Base-by-base conservation (phyloP, 441 rosid genomes). In the Theobroma grandiflorum region DNA sequence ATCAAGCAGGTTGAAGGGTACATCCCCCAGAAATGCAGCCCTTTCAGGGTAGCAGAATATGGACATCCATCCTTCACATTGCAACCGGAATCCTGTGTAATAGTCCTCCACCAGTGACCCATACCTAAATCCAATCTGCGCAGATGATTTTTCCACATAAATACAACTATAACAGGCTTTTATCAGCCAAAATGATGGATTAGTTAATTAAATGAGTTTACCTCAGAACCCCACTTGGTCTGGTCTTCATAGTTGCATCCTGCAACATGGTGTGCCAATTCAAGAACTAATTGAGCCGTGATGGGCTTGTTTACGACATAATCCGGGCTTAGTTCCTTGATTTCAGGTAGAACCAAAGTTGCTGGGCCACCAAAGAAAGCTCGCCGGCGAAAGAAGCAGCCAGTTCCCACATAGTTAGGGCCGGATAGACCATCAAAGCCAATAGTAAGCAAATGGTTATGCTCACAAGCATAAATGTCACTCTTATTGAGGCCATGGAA, bases 21-120 rank as follows among this genome's bases (percentile, higher is more conserved):
- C 86, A 72, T 89, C 90, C 22, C 95, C 98, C 8, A 81, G 74
- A 72, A 92, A 95, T 2, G 96, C 92, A 4, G 91, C 61, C 76
- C 85, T 87, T 9, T 82, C 59, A 0, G 99, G 99, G 22, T 86
- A 72, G 79, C 94, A 90, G 73, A 90, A 91, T 1, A 79, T 18
- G 5, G 93, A 84, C 80, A 58, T 88, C 99, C 98, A 95, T 43
- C 97, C 96, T 75, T 91, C 92, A 78, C 96, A 92, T 0, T 90
- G 86, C 42, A 90, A 78, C 22, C 58, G 58, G 66, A 79, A 95
- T 0, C 98, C 94, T 10, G 98, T 92, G 80, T 73, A 86, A 75
- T 45, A 90, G 77, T 95, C 97, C 86, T 95, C 99, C 6, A 89
- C 91, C 70, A 94, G 52, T 2, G 98, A 90, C 1, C 99, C 98